Evolutionary conservation across 2,329 filamentous ascomycete species (phyloP).

Genomic region (Alternaria sp.): DNA sequence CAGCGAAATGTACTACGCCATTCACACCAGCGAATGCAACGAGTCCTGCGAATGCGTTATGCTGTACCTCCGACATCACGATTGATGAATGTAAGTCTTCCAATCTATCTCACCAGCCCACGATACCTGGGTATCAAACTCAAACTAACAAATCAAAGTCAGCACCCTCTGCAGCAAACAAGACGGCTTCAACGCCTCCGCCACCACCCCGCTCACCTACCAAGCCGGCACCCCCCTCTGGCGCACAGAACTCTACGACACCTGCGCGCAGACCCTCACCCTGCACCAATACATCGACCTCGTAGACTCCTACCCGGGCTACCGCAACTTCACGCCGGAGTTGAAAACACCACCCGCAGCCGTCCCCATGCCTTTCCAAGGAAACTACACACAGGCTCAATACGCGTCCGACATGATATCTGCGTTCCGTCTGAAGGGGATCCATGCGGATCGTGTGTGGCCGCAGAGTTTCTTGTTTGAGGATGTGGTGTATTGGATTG

Average conservation of each 20-base stretch:
- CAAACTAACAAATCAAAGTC: neutral
- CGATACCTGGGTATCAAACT: no score
- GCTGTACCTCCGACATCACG: conserved; percentile 27
- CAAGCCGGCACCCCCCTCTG: conserved; percentile 62
- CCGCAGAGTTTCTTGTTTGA: conserved; percentile 68
- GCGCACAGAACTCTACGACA: conserved; percentile 68
- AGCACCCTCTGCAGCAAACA: conserved; percentile 25
- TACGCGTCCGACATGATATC: conserved; percentile 66
- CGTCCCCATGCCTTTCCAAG: conserved; percentile 69
- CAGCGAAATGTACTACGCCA: conserved; percentile 67
- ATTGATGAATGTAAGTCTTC: conserved; percentile 16
- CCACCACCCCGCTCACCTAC: conserved; percentile 62
- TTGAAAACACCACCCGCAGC: conserved; percentile 62
- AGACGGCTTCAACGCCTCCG: conserved; percentile 64
- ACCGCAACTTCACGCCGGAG: conserved; percentile 68
- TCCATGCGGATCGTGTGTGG: conserved; percentile 49
- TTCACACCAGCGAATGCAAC: conserved; percentile 61
- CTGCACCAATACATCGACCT: conserved; percentile 66
- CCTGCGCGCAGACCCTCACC: conserved; percentile 64
- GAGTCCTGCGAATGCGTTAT: conserved; percentile 19
- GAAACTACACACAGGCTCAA: conserved; percentile 65
- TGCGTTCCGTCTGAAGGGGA: conserved; percentile 45
- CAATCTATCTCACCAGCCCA: neutral
- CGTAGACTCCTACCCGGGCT: conserved; percentile 58
- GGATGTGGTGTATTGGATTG: conserved; percentile 69